These are phyloP conservation scores for Aspergillus tanneri DNA, from an alignment of 2,329 filamentous ascomycete species.

Conservation along the genomic window DNA sequence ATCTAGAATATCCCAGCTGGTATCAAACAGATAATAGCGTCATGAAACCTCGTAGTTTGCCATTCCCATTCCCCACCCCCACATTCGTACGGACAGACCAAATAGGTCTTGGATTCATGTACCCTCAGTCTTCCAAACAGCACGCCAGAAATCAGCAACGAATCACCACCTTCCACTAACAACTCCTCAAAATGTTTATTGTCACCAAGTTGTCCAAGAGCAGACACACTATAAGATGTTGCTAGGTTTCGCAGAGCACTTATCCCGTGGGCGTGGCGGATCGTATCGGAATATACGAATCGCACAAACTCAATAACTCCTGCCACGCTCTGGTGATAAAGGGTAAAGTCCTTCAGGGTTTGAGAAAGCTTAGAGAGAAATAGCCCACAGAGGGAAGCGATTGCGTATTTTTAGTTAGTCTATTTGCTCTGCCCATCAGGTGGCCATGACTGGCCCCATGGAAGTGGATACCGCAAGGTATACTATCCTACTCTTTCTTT, in stretches of 20 bases:
- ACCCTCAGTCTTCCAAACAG: too few species aligned
- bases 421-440: too few species aligned
- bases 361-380: constrained; percentile 35
- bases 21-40: too few species aligned
- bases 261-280: constrained; percentile 31
- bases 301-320: constrained; percentile 36
- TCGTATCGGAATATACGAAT: too few species aligned
- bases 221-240: constrained; percentile 24
- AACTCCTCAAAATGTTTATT: constrained; percentile 14
- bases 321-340: constrained; percentile 26
- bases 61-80: too few species aligned
- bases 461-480: too few species aligned
- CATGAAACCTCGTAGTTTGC: too few species aligned
- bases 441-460: too few species aligned
- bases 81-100: too few species aligned
- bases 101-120: too few species aligned
- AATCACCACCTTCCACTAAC: constrained; percentile 19
- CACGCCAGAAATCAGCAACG: constrained; percentile 16
- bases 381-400: constrained; percentile 32
- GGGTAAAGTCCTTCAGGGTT: constrained; percentile 30
- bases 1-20: too few species aligned
- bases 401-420: constrained; percentile 42
- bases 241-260: constrained; percentile 20
- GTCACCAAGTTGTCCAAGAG: constrained; percentile 17
- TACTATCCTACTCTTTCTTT: too few species aligned